These are phyloP conservation scores for Erodium texanum DNA, from an alignment of 441 rosid genomes.

Conservation along the genomic window DNA sequence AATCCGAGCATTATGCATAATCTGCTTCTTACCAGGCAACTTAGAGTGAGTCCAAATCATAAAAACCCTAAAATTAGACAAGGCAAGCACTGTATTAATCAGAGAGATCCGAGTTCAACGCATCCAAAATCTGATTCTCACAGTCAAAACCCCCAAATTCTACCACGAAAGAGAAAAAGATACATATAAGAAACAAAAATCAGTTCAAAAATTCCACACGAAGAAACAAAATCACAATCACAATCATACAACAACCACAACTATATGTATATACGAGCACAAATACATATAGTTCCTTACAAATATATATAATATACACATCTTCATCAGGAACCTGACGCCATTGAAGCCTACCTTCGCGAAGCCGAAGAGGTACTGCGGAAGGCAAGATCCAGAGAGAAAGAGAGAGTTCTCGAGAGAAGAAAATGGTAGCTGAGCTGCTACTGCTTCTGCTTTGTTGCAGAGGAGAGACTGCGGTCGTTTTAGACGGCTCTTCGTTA, in stretches of 20 bases:
- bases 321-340: slow-evolving; percentile 7
- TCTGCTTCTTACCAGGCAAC: slow-evolving; percentile 28
- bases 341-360: slow-evolving; percentile 16
- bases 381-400: slow-evolving; percentile 12
- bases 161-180: slow-evolving; percentile 9
- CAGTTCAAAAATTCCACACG: neutral
- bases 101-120: slow-evolving; percentile 42
- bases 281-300: neutral
- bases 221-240: slow-evolving; percentile 1
- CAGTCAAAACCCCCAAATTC: slow-evolving; percentile 12
- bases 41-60: slow-evolving; percentile 27
- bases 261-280: neutral
- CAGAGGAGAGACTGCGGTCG: slow-evolving; percentile 28
- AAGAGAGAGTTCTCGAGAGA: slow-evolving; percentile 10
- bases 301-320: neutral
- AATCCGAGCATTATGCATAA: slow-evolving; percentile 24
- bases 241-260: neutral
- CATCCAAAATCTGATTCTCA: slow-evolving; percentile 24
- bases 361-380: slow-evolving; percentile 11
- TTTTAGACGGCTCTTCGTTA: slow-evolving; percentile 34
- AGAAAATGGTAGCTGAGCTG: slow-evolving; percentile 15
- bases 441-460: slow-evolving; percentile 12
- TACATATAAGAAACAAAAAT: neutral
- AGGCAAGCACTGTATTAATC: slow-evolving; percentile 17
- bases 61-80: slow-evolving; percentile 26